Evolutionary conservation across 768 basidiomycete genomes (phyloP), one percentile per base, ranked within the genome.

Genomic region (Porpolomopsis calyptriformis): DNA sequence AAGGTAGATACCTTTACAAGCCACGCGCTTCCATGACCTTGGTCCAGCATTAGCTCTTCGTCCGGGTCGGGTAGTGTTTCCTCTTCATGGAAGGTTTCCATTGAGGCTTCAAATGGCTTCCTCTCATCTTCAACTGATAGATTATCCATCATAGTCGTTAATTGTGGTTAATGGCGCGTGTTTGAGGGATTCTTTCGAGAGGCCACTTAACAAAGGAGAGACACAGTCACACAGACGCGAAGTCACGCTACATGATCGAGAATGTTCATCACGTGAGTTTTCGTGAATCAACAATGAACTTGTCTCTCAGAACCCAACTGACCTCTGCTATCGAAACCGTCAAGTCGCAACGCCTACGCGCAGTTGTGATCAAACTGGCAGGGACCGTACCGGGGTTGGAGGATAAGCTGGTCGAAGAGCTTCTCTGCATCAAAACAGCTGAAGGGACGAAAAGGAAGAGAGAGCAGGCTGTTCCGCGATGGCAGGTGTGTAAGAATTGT

Each of bases 1-100:
- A n/a, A n/a, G n/a, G n/a, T n/a, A 86, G 26, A 16, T 3, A 33
- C 87, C 76, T 89, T 89, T 57, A 89, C 85, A 34, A 89, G 69
- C 88, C 87, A 92, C 14, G 88, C 82, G 50, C 78, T 67, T 38
- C 86, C 82, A 40, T 78, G 76, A n/a, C 80, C 81, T 50, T 79
- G 73, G 60, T 84, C 77, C 29, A 87, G 65, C 74, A 86, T 82
- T 14, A 91, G 69, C 40, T 78, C 73, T 60, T 89, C 86, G 49
- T 91, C 85, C 1, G 85, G 85, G 55, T 88, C 85, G 0, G 82
- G 85, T 58, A 77, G 79, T 1, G 67, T 52, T 38, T 80, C 82
- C 1, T 84, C 84, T 0, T 82, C 81, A 2, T 66, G 58, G 8
- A 57, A 52, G 7, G 50, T 61, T 20, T 78, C 74, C 29, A 31